phyloP scores from a whole-genome alignment of 177 flowering plant genomes.

The Vitis hybrid region DNA sequence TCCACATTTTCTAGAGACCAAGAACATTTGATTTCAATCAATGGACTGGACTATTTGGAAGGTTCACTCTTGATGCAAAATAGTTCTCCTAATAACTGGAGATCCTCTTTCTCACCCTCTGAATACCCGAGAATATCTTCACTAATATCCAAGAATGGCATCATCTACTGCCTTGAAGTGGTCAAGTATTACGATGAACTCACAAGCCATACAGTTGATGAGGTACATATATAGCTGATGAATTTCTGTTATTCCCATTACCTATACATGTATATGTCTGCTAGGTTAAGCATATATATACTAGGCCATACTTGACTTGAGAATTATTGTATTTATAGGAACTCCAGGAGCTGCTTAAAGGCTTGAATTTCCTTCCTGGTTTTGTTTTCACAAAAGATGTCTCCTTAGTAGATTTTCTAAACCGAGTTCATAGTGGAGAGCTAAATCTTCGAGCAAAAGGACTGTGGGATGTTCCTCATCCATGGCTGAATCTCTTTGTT shows the following conservation, averaged over 20 bases:
- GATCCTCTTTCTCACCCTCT: constrained; percentile 58
- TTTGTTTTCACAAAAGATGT: constrained; percentile 49
- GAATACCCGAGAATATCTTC: constrained; percentile 36
- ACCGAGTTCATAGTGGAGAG: constrained; percentile 58
- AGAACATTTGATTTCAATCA: constrained; percentile 47
- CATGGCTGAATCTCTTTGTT: constrained; percentile 77
- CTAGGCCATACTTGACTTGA: no score
- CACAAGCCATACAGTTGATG: constrained; percentile 20
- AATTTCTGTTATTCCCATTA: not conserved
- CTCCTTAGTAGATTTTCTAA: constrained; percentile 46
- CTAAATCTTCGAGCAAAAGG: constrained; percentile 46
- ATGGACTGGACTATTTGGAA: constrained; percentile 53
- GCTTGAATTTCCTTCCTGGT: constrained; percentile 36
- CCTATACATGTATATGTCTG: no score
- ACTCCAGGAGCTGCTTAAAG: constrained; percentile 31
- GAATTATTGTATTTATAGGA: constrained; percentile 34
- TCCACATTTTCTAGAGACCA: constrained; percentile 53
- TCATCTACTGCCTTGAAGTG: constrained; percentile 59
- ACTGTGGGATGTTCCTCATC: constrained; percentile 77
- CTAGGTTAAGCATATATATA: no score
- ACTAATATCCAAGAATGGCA: constrained; percentile 30
- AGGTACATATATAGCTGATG: constrained; percentile 21
- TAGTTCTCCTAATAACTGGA: constrained; percentile 47
- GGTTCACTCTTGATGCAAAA: constrained; percentile 42
- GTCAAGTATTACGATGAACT: constrained; percentile 53